Conservation (phyloP, 73 alveolate species). For the Stentor roeselii region DNA sequence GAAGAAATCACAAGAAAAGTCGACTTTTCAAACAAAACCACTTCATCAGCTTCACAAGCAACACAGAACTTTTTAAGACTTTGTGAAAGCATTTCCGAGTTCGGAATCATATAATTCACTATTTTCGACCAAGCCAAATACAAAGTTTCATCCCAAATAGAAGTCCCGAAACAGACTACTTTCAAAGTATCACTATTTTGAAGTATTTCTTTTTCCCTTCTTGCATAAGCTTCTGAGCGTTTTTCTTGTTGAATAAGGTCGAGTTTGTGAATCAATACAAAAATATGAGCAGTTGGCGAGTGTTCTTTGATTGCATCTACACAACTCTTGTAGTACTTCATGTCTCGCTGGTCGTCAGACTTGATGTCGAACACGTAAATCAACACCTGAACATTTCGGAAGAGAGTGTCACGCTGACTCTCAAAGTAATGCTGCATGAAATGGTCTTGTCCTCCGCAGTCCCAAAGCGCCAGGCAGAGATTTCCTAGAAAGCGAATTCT, state of each 20-base stretch:
- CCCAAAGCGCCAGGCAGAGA: constrained; percentile 88
- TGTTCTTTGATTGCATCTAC: constrained; percentile 80
- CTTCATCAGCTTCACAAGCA: constrained; percentile 93
- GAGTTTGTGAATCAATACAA: constrained; percentile 92
- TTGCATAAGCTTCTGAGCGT: constrained; percentile 73
- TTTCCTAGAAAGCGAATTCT: constrained; percentile 89
- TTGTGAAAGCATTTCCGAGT: constrained; percentile 63
- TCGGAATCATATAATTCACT: constrained; percentile 84
- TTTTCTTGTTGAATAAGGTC: constrained; percentile 68
- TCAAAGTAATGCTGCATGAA: constrained; percentile 96
- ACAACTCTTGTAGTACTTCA: constrained; percentile 59
- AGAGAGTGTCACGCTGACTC: constrained; percentile 89
- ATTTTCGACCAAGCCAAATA: constrained; percentile 97
- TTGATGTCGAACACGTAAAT: constrained; percentile 90
- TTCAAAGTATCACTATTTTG: constrained; percentile 64
- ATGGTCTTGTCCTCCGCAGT: constrained; percentile 97
- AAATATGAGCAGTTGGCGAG: constrained; percentile 85
- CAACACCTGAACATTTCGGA: constrained; percentile 92
- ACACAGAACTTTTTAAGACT: constrained; percentile 76
- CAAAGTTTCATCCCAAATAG: constrained; percentile 97
- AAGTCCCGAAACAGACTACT: constrained; percentile 81
- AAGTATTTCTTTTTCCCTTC: constrained; percentile 73
- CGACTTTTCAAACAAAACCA: constrained; percentile 92
- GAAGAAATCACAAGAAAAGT: constrained; percentile 85
- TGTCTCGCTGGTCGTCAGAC: constrained; percentile 53